Evolutionary conservation across 768 basidiomycete genomes (phyloP).

Genomic region (Collybia sp.): DNA sequence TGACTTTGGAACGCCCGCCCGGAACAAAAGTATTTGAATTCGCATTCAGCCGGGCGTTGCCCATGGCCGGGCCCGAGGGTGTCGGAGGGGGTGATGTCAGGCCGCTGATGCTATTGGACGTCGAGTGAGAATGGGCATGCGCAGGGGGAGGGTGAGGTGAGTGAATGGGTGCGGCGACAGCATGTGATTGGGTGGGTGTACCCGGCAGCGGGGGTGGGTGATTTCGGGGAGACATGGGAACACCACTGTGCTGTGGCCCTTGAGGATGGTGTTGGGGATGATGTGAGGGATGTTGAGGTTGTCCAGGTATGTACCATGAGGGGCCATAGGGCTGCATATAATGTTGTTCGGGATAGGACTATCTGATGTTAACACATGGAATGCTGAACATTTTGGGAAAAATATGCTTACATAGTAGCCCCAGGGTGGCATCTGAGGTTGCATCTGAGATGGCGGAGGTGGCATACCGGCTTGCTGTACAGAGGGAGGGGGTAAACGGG

Average conservation of each 20-base stretch:
- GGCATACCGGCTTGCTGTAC: conserved; percentile 50
- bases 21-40: conserved; percentile 69
- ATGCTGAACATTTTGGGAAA: not conserved
- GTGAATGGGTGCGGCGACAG: conserved; percentile 40
- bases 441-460: conserved; percentile 35
- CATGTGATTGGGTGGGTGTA: conserved; percentile 65
- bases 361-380: conserved; percentile 1
- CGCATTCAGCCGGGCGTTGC: conserved; percentile 49
- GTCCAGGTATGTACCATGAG: conserved; percentile 36
- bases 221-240: conserved; percentile 71
- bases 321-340: conserved; percentile 38
- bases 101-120: conserved; percentile 39
- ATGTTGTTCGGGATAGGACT: conserved; percentile 39
- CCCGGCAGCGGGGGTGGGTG: conserved; percentile 51
- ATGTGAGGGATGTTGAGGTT: conserved; percentile 38
- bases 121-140: conserved; percentile 36
- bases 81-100: conserved; percentile 68
- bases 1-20: conserved; percentile 36
- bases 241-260: conserved; percentile 40
- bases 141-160: conserved; percentile 46
- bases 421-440: conserved; percentile 24
- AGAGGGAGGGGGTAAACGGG: conserved; percentile 57
- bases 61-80: conserved; percentile 44
- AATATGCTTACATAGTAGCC: conserved; percentile 54
- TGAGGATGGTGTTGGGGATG: conserved; percentile 45